Percentiles rank a stretch among this genome's conserved stretches.
Evolutionary conservation across 495 filamentous ascomycete genomes (phyloP).

Genomic region (Staphylotrichum longicolle): DNA sequence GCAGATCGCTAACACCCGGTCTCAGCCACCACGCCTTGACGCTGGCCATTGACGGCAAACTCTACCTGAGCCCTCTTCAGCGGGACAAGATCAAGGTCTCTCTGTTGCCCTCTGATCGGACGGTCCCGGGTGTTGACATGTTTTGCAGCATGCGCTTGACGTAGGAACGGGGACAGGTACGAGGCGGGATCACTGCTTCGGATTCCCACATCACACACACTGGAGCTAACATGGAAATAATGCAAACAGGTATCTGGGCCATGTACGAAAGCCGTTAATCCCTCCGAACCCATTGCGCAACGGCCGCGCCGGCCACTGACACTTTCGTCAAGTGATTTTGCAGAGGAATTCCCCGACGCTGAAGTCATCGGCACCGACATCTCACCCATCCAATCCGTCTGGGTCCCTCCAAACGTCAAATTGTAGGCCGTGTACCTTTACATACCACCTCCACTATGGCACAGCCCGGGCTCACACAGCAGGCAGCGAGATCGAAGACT

Average conservation of each 20-base stretch:
- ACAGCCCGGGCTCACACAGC: too few species aligned
- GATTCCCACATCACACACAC: too few species aligned
- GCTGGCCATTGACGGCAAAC: constrained; percentile 41
- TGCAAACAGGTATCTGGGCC: constrained; percentile 34
- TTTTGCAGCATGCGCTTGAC: not conserved
- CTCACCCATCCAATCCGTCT: constrained; percentile 53
- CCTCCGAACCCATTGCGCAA: too few species aligned
- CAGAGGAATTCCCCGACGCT: constrained; percentile 50
- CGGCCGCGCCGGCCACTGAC: too few species aligned
- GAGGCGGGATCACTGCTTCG: too few species aligned
- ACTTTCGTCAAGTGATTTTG: constrained; percentile 25
- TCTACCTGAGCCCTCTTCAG: constrained; percentile 39
- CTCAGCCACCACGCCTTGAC: constrained; percentile 36
- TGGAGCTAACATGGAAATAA: not conserved
- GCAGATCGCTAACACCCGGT: too few species aligned
- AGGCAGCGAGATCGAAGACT: constrained; percentile 50
- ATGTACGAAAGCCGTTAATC: constrained; percentile 32
- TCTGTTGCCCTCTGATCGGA: not conserved
- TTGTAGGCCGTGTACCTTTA: constrained; percentile 28
- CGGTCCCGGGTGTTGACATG: constrained; percentile 27
- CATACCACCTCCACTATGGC: too few species aligned
- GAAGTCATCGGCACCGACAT: constrained; percentile 64
- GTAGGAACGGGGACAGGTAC: too few species aligned
- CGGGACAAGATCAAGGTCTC: constrained; percentile 24
- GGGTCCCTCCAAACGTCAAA: constrained; percentile 48